Evolutionary conservation across 371 early-diverging fungal genomes (phyloP), one percentile per base, ranked within the genome.

Genomic region (Mucor ambiguus): DNA sequence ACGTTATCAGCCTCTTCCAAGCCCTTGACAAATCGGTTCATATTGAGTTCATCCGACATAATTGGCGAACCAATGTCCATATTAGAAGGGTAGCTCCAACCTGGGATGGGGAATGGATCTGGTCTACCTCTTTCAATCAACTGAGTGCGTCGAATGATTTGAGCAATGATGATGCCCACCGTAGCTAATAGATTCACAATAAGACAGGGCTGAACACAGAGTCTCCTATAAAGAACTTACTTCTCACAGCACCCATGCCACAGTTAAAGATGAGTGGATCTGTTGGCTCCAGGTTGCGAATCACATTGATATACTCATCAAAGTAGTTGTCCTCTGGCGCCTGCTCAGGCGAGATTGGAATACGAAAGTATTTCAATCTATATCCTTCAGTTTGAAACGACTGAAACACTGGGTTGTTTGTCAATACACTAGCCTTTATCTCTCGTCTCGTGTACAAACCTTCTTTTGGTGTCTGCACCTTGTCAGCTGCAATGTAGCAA

Each of bases 221-320:
- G 12, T 10, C 29, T 32, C n/a, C 32, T 24, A 46, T 16, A 52
- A 33, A 20, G 8, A 3, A 78, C 87, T 72, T 85, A 86, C 88
- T 91, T 66, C 92, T 65, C 11, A 90, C 90, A 28, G 82, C 87
- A 1, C 92, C 92, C 77, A 90, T 87, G 28, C 92, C 92, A 63
- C 92, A 91, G 57, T 88, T 89, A 64, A 91, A 88, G n/a, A 91
- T 85, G 6, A 90, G 73, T 3, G 88, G 80, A 60, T 87, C 90
- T 0, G 77, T 74, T 5, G 79, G 77, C n/a, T 73, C 71, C n/a
- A 81, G 49, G 0, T 37, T 63, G 30, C 79, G 77, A 60, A 91
- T 83, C 20, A 82, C 81, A 32, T 76, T 66, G 2, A 91, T 83
- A 63, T 87, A 91, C 66, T 88, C 90, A 70, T 91, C 90, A 49